phyloP scores from a whole-genome alignment of 768 basidiomycete genomes.

The Xerocomellus chrysenteron region DNA sequence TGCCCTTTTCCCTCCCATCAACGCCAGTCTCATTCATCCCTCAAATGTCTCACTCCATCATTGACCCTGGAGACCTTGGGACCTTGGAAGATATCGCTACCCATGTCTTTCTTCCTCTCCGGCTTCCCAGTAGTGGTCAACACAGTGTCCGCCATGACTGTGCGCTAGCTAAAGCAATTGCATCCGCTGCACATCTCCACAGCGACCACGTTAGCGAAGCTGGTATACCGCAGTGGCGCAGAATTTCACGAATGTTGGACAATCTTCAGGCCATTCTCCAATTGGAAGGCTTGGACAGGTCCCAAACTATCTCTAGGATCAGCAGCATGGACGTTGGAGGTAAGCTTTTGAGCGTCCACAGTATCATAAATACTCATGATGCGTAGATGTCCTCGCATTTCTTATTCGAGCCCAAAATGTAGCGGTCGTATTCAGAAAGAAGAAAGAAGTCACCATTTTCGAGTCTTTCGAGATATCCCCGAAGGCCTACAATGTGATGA shows the following conservation, averaged over 20 bases:
- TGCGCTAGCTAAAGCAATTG: slow-evolving; percentile 24
- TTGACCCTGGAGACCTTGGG: background rate
- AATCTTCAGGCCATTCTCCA: slow-evolving; percentile 16
- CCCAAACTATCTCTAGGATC: slow-evolving; percentile 19
- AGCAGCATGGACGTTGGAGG: slow-evolving; percentile 19
- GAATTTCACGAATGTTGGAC: slow-evolving; percentile 30
- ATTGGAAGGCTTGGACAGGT: background rate
- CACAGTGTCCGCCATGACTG: slow-evolving; percentile 22
- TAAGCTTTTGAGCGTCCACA: background rate
- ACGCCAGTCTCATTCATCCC: background rate
- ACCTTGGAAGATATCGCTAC: slow-evolving; percentile 33
- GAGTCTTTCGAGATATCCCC: slow-evolving; percentile 51
- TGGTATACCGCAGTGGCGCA: slow-evolving; percentile 28
- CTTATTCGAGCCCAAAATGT: slow-evolving; percentile 49
- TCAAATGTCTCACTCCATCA: background rate
- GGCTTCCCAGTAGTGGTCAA: slow-evolving; percentile 40
- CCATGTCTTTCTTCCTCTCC: slow-evolving; percentile 45
- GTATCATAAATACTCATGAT: background rate
- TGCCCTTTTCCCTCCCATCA: too few species aligned
- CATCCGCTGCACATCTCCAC: slow-evolving; percentile 23
- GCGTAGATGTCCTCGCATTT: slow-evolving; percentile 38
- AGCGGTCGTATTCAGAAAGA: slow-evolving; percentile 40
- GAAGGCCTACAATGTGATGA: slow-evolving; percentile 35
- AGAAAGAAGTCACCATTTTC: slow-evolving; percentile 29
- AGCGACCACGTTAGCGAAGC: background rate